Evolutionary conservation across 148 eudicot species (phyloP), one percentile per base, ranked within the genome.

Genomic region (Rhododendron molle): DNA sequence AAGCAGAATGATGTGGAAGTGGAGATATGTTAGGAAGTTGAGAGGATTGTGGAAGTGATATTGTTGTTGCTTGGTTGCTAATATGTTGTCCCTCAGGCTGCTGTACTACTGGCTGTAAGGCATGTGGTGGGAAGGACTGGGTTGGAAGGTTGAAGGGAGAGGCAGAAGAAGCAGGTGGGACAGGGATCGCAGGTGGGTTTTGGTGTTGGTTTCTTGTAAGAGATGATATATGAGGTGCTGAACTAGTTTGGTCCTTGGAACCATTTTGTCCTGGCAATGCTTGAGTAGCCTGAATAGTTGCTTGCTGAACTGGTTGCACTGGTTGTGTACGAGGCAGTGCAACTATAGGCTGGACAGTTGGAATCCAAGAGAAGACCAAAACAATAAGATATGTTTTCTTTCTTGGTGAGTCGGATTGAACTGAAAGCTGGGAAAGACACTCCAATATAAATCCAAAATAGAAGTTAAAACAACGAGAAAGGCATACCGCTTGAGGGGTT

Each of bases 401-500:
- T 30, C 8, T 13, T 30, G 76, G 8, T 71, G 76, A 32, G 3
- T 32, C 0, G 8, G 76, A 71, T 71, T 71, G 76, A 30, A 32
- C 11, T 20, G 7, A 56, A 26, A 38, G 54, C 38, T 8, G 40
- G 52, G 14, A 34, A 16, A 76, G 60, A 85, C 54, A 69, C 73
- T 67, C 8, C 58, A 72, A 28, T 20, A 72, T 18, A 56, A n/a
- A 65, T 44, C 26, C 74, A 74, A 69, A 52, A n/a, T 36, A 23
- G 50, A 13, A 77, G 10, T 77, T 21, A 3, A 9, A 43, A 34
- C 28, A 78, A 9, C 11, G 14, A 76, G 43, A 78, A 58, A 74
- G 83, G 18, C 89, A 80, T 93, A 95, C 98, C 92, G 88, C 83
- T 88, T 91, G 91, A 26, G 99, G 90, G 26, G 98, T 90, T 88